These are phyloP conservation scores for Immersiella caudata DNA, from an alignment of 495 filamentous ascomycete species.

Conservation along the genomic window DNA sequence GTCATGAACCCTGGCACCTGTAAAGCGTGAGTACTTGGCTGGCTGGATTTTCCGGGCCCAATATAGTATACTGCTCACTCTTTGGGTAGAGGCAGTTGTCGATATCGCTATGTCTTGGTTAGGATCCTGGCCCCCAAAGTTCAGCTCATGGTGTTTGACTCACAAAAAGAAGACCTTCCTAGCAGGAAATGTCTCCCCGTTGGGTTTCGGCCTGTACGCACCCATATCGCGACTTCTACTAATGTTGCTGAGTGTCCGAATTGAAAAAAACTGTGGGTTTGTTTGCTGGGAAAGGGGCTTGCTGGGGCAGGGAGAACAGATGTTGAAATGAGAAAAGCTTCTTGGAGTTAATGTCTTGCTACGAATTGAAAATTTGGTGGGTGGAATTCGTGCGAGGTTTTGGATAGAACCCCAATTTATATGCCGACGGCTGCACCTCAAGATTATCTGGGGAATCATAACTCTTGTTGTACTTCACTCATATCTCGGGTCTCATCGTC, in stretches of 20 bases:
- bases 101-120: constrained; percentile 64
- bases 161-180: constrained; percentile 54
- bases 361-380: background rate
- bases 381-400: background rate
- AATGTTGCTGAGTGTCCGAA: background rate
- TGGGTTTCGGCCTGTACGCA: background rate
- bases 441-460: background rate
- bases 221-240: constrained; percentile 9
- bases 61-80: constrained; percentile 44
- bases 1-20: constrained; percentile 71
- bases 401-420: background rate
- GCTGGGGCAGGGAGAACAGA: background rate
- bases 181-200: constrained; percentile 23
- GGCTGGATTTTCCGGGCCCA: background rate
- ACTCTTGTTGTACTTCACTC: background rate
- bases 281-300: background rate
- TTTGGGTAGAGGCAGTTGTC: constrained; percentile 89
- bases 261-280: background rate
- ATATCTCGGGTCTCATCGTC: background rate
- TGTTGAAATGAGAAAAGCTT: background rate
- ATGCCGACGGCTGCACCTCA: background rate
- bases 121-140: constrained; percentile 1
- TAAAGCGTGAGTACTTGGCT: background rate
- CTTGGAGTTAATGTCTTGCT: background rate
- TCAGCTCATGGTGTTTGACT: constrained; percentile 23